A percentile compares a stretch with the other conserved stretches of the same genome.
Conservation (phyloP, 108 stramenopile genomes). For the Cyclostephanos invisitatus region DNA sequence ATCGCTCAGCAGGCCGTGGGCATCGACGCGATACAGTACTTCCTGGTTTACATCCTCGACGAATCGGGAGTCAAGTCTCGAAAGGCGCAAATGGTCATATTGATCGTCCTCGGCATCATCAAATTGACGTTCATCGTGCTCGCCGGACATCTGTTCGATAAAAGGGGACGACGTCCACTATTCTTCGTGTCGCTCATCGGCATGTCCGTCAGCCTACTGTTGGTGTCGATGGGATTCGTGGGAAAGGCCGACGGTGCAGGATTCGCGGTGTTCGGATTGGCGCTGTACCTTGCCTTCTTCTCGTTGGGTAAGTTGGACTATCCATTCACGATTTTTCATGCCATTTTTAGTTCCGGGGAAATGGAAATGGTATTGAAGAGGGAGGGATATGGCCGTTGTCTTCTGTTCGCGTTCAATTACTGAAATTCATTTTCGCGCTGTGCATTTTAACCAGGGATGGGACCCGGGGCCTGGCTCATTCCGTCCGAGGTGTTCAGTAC, state of each 20-base stretch:
- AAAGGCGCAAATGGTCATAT: constrained; percentile 49
- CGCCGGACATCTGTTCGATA: constrained; percentile 72
- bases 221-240: constrained; percentile 44
- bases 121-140: constrained; percentile 66
- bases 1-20: constrained; percentile 86
- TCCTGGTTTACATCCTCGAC: constrained; percentile 69
- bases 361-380: not conserved
- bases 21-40: constrained; percentile 88
- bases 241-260: constrained; percentile 17
- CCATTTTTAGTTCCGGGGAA: no score
- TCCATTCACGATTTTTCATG: constrained; percentile 16
- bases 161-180: constrained; percentile 66
- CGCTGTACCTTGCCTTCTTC: constrained; percentile 82
- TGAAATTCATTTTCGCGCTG: no score
- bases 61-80: constrained; percentile 62
- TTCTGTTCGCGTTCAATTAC: no score
- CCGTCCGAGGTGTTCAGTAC: constrained; percentile 85
- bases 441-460: not conserved
- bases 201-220: constrained; percentile 39
- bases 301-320: constrained; percentile 81
- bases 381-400: not conserved
- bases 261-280: constrained; percentile 51
- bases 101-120: constrained; percentile 67
- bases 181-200: constrained; percentile 68
- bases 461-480: constrained; percentile 77